Evolutionary conservation across 73 alveolate genomes (phyloP).

Genomic region (Tetrahymena borealis): DNA sequence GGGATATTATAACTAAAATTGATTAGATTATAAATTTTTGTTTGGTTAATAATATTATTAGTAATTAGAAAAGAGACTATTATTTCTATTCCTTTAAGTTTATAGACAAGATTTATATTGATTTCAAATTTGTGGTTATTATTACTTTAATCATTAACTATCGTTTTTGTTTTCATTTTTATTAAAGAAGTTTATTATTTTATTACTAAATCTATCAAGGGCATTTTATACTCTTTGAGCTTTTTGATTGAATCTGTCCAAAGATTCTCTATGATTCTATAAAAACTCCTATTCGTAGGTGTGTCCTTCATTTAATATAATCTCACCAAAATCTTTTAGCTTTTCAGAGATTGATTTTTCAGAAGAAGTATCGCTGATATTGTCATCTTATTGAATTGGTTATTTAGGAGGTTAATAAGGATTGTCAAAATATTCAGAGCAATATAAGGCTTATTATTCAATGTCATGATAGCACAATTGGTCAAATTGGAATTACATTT

Average conservation of each 20-base stretch:
- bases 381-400: neutral
- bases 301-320: neutral
- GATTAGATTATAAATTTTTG: no score
- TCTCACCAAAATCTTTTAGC: neutral
- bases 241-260: neutral
- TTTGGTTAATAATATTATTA: no score
- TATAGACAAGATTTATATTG: no score
- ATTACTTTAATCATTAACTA: neutral
- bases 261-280: neutral
- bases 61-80: no score
- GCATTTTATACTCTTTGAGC: neutral
- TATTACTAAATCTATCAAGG: neutral
- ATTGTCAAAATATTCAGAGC: neutral
- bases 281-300: neutral
- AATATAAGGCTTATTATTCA: neutral
- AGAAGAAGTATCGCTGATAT: neutral
- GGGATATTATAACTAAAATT: no score
- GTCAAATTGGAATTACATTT: neutral
- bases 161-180: neutral
- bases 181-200: neutral
- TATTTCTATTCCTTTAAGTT: no score
- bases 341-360: neutral
- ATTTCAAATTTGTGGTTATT: neutral
- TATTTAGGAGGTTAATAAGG: neutral
- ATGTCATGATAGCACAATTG: neutral